Percentiles rank a stretch among this genome's conserved stretches.
Evolutionary conservation across 2,329 filamentous ascomycete genomes (phyloP).

Genomic region (Fusarium setosum): DNA sequence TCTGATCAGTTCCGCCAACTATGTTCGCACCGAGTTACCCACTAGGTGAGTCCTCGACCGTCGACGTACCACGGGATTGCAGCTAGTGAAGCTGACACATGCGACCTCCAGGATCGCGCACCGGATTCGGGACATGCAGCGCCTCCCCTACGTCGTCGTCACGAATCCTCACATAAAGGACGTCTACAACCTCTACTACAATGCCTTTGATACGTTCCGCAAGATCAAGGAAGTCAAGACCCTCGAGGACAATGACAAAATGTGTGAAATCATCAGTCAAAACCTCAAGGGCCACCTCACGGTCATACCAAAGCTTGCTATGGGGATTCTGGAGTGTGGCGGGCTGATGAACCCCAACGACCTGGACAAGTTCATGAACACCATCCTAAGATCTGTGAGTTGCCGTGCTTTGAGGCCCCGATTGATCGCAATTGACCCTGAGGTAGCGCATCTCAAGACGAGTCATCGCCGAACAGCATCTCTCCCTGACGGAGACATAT

Average conservation of each 20-base stretch:
- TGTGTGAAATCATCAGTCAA: constrained; percentile 83
- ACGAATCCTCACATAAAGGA: constrained; percentile 94
- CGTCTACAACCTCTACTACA: constrained; percentile 97
- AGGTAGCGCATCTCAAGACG: constrained; percentile 87
- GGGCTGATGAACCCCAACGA: constrained; percentile 83
- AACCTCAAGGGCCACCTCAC: constrained; percentile 89
- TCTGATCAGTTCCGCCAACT: constrained; percentile 94
- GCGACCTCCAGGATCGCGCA: constrained; percentile 79
- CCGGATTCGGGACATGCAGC: constrained; percentile 96
- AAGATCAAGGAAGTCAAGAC: constrained; percentile 85
- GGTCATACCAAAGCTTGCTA: constrained; percentile 93
- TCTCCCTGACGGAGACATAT: constrained; percentile 94
- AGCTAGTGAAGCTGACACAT: constrained; percentile 26
- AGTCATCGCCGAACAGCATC: constrained; percentile 97
- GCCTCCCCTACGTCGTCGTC: constrained; percentile 93
- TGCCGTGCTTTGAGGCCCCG: not conserved
- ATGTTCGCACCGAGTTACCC: constrained; percentile 94
- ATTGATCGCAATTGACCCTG: constrained; percentile 7
- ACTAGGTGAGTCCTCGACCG: constrained; percentile 56
- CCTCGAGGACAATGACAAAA: constrained; percentile 87
- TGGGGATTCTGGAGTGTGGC: constrained; percentile 92
- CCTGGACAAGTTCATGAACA: constrained; percentile 96
- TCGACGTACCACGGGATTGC: not conserved
- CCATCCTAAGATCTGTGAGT: constrained; percentile 85
- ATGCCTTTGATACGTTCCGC: constrained; percentile 92